Conservation (phyloP, 2,329 filamentous ascomycete species). For the Fusarium duplospermum region DNA sequence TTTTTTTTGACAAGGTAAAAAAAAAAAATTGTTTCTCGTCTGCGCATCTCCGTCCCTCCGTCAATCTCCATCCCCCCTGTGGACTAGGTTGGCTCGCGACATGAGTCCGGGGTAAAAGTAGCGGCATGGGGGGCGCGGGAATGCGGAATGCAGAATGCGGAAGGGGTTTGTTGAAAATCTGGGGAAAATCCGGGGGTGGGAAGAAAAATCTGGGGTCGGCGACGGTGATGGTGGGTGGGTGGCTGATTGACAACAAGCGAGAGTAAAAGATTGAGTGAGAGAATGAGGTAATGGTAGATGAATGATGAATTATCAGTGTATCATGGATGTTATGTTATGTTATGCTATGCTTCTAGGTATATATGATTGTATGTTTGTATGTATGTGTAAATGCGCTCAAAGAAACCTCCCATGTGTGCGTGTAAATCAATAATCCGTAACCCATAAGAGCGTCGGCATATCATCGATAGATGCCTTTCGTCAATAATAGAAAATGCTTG, state of each 20-base stretch:
- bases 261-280: not conserved
- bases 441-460: conserved; percentile 31
- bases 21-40: not conserved
- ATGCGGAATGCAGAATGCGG: not conserved
- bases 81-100: conserved; percentile 5
- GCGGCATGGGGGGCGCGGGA: conserved; percentile 13
- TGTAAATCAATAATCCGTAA: conserved; percentile 16
- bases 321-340: conserved; percentile 10
- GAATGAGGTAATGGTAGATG: not conserved
- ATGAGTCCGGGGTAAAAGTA: not conserved
- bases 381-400: conserved; percentile 5
- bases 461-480: conserved; percentile 17
- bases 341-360: conserved; percentile 26
- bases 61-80: not conserved
- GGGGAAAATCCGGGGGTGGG: conserved; percentile 35
- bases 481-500: conserved; percentile 11
- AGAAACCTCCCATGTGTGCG: conserved; percentile 5
- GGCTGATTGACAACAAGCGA: conserved; percentile 4
- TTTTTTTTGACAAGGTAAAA: not conserved
- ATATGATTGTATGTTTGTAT: not conserved
- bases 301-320: not conserved
- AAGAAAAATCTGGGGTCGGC: conserved; percentile 18
- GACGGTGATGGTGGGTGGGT: conserved; percentile 6
- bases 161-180: not conserved
- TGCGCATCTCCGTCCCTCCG: not conserved